A percentile compares a stretch with the other conserved stretches of the same genome.
phyloP scores from a whole-genome alignment of 805 yeast genomes.

The Debaryomyces hansenii region DNA sequence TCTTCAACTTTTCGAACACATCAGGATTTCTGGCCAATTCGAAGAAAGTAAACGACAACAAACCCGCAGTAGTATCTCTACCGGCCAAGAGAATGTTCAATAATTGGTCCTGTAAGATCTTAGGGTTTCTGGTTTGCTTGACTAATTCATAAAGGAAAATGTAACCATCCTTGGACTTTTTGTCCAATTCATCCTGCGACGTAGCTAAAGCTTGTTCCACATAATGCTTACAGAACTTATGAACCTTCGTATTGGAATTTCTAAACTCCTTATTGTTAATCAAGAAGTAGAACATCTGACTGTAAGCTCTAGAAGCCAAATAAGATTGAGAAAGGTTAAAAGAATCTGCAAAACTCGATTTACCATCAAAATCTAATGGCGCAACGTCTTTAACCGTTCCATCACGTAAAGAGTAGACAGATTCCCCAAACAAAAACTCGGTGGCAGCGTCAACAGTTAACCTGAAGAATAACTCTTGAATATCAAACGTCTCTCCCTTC shows the following conservation, averaged over 20 bases:
- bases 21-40: slow-evolving; percentile 34
- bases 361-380: slow-evolving; percentile 21
- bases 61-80: slow-evolving; percentile 36
- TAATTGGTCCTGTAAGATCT: slow-evolving; percentile 36
- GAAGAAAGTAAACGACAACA: slow-evolving; percentile 27
- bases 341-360: slow-evolving; percentile 20
- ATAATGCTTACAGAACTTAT: slow-evolving; percentile 27
- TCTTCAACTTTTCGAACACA: slow-evolving; percentile 26
- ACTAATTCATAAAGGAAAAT: slow-evolving; percentile 39
- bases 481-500: slow-evolving; percentile 24
- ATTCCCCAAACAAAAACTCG: slow-evolving; percentile 41
- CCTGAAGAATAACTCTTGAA: slow-evolving; percentile 34
- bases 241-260: slow-evolving; percentile 30
- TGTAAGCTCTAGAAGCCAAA: slow-evolving; percentile 29
- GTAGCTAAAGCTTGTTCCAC: slow-evolving; percentile 30
- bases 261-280: slow-evolving; percentile 33
- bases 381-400: slow-evolving; percentile 20
- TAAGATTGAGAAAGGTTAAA: slow-evolving; percentile 36
- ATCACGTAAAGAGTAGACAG: slow-evolving; percentile 26
- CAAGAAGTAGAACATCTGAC: slow-evolving; percentile 29
- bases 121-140: slow-evolving; percentile 36
- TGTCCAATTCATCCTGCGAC: slow-evolving; percentile 28
- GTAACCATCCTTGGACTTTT: slow-evolving; percentile 28
- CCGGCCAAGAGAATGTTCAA: slow-evolving; percentile 41
- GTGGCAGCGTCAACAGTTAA: slow-evolving; percentile 42